These are phyloP conservation scores for Carnegiea gigantea DNA, from an alignment of 179 eudicot genomes.

Conservation along the genomic window DNA sequence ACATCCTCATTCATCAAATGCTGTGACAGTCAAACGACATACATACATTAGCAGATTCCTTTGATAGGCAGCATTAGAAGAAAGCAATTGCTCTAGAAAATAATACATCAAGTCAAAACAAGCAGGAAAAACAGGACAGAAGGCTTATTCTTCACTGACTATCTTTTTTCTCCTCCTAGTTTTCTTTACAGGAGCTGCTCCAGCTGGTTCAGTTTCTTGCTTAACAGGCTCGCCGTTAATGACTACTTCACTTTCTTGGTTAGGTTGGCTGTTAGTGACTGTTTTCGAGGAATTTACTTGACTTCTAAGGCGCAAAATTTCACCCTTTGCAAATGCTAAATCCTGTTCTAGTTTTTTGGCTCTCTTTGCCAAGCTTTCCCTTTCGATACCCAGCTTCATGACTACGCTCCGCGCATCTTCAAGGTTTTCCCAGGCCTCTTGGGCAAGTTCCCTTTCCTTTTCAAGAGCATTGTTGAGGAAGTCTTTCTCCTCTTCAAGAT, in stretches of 20 bases:
- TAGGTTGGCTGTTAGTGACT: slow-evolving; percentile 18
- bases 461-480: slow-evolving; percentile 41
- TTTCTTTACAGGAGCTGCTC: slow-evolving; percentile 45
- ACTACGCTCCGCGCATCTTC: slow-evolving; percentile 71
- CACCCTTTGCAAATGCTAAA: slow-evolving; percentile 78
- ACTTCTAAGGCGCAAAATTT: slow-evolving; percentile 63
- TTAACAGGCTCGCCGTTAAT: not conserved
- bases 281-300: slow-evolving; percentile 35
- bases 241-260: slow-evolving; percentile 20
- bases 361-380: slow-evolving; percentile 52
- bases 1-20: slow-evolving; percentile 8
- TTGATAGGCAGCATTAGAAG: slow-evolving; percentile 17
- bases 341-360: slow-evolving; percentile 67
- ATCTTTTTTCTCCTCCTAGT: slow-evolving; percentile 35
- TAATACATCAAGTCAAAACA: not conserved
- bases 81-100: slow-evolving; percentile 17
- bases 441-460: slow-evolving; percentile 51
- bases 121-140: not conserved
- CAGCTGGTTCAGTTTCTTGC: slow-evolving; percentile 7
- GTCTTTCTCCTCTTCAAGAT: slow-evolving; percentile 59
- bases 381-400: slow-evolving; percentile 64
- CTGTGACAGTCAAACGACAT: slow-evolving; percentile 15
- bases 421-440: slow-evolving; percentile 56
- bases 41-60: slow-evolving; percentile 21
- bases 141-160: slow-evolving; percentile 1